Base-by-base conservation (phyloP, 768 basidiomycete species). In the Trametes punicea region DNA sequence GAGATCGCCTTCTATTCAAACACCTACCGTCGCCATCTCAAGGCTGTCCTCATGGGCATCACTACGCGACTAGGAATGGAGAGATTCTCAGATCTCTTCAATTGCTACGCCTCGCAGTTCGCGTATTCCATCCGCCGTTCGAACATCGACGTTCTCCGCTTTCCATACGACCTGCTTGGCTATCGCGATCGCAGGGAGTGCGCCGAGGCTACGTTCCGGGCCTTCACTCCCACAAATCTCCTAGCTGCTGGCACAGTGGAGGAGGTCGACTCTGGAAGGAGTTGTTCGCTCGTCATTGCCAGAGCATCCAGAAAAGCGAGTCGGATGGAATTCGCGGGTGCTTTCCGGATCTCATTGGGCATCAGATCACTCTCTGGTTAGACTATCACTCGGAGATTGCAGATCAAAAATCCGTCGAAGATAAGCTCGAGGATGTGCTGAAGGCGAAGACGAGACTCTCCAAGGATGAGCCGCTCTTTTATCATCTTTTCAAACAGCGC, bases 161-260 rank as follows among this genome's bases (percentile, higher is more conserved):
- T 96, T 7, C 86, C 90, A 2, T 83, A 84, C 27, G 77, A 78
- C 46, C 72, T 95, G 4, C 78, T 96, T 23, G 96, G 96, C 0
- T 97, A 87, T 67, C 62, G 71, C 15, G 83, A 84, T 62, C 79
- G 82, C 50, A 81, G 77, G 56, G 81, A 85, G 51, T 87, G 81
- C 57, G 88, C 88, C 0, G 74, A 81, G 57, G 80, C 83, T 3
- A 82, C 84, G 1, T 87, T 96, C 60, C 75, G 70, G 18, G 72
- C 78, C 7, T 86, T 90, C 55, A 84, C 86, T 0, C 85, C 90
- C 0, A 77, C 82, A 4, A 82, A 88, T 59, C 69, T 93, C 15
- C 70, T 87, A 51, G 74, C 73, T 13, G 70, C 73, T 2, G 74
- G 71, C 2, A 59, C 54, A 31, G 27, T 52, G 36, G 69, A 74